Evolutionary conservation across 164 flowering plant species (phyloP).

Genomic region (Litsea cubeba): DNA sequence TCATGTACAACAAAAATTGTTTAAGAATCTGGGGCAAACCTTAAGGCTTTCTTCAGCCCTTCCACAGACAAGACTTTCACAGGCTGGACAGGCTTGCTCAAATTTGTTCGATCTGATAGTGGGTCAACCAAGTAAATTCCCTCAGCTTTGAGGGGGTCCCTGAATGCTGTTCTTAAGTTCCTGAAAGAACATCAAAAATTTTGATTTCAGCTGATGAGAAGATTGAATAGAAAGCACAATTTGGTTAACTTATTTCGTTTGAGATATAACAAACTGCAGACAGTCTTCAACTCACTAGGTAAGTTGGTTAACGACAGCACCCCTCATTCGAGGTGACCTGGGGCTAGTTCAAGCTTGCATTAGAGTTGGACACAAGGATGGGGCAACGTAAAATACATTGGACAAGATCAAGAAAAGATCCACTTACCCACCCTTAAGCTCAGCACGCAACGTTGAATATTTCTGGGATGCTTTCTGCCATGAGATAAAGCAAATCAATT

Average conservation of each 20-base stretch:
- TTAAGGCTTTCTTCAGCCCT: constrained; percentile 67
- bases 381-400: not conserved
- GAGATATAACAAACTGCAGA: not conserved
- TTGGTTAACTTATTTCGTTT: not conserved
- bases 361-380: no score
- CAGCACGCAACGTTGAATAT: constrained; percentile 49
- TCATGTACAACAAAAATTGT: not conserved
- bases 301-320: no score
- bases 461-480: constrained; percentile 16
- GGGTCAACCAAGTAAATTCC: constrained; percentile 78
- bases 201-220: not conserved
- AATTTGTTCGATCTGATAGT: constrained; percentile 30
- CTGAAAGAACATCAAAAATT: constrained; percentile 29
- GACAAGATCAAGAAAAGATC: not conserved
- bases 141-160: constrained; percentile 39
- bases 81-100: constrained; percentile 39
- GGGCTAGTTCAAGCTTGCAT: no score
- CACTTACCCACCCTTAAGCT: constrained; percentile 88
- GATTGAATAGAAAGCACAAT: not conserved
- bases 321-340: no score
- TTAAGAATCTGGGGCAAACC: constrained; percentile 33
- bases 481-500: not conserved
- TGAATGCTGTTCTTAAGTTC: constrained; percentile 69
- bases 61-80: constrained; percentile 72
- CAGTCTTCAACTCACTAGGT: not conserved